Evolutionary conservation across 306 rosid species (phyloP).

Genomic region (Malus sieversii): DNA sequence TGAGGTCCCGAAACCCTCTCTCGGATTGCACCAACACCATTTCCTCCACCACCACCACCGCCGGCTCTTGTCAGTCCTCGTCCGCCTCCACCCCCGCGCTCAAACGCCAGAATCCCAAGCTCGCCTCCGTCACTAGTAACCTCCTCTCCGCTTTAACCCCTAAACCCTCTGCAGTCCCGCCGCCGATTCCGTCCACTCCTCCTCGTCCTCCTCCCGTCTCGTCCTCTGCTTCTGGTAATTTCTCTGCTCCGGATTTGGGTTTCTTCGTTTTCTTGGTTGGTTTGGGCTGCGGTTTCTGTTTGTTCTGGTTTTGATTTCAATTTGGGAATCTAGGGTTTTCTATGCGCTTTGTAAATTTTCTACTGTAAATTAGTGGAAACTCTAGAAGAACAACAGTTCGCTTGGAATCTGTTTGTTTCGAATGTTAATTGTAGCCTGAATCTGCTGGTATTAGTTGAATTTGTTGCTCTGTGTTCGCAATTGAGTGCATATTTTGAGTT

Average conservation of each 20-base stretch:
- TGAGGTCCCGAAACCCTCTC: constrained; percentile 43
- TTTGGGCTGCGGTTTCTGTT: background rate
- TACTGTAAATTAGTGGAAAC: background rate
- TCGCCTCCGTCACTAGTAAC: constrained; percentile 19
- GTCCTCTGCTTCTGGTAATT: constrained; percentile 14
- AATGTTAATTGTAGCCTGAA: background rate
- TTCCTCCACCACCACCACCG: background rate
- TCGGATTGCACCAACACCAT: constrained; percentile 46
- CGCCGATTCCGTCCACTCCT: constrained; percentile 17
- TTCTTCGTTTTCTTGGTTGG: background rate
- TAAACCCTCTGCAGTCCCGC: constrained; percentile 7
- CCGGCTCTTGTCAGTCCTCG: constrained; percentile 21
- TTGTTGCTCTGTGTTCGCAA: background rate
- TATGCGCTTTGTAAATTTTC: background rate
- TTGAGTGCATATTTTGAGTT: background rate
- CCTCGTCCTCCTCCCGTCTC: background rate
- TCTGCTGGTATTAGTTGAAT: background rate
- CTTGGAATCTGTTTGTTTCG: background rate
- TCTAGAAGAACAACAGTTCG: background rate
- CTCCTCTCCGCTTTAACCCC: constrained; percentile 19
- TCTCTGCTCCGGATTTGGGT: background rate
- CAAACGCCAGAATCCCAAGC: constrained; percentile 27
- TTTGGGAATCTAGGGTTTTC: constrained; percentile 5
- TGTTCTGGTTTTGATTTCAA: background rate
- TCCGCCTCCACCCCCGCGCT: constrained; percentile 14